Evolutionary conservation across 768 basidiomycete genomes (phyloP).

Genomic region (Hygrophoropsis aurantiaca): DNA sequence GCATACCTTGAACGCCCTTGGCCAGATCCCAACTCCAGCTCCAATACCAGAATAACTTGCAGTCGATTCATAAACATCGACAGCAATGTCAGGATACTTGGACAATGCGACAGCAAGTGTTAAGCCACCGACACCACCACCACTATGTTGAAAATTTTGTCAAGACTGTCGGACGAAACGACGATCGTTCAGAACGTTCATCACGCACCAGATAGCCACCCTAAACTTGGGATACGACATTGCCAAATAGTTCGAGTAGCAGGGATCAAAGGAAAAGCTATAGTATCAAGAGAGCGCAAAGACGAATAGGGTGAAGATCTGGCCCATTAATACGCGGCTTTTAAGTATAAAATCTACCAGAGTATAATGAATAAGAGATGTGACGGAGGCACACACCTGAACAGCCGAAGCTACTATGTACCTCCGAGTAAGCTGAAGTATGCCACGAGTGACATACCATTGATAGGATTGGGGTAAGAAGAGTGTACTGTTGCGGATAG

Average conservation of each 20-base stretch:
- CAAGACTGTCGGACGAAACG: no score
- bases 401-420: no score
- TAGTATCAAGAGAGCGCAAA: no score
- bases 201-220: slow-evolving; percentile 25
- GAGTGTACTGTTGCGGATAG: slow-evolving; percentile 1
- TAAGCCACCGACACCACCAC: slow-evolving; percentile 42
- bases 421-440: no score
- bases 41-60: slow-evolving; percentile 51
- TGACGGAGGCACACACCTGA: background rate
- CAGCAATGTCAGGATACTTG: slow-evolving; percentile 50
- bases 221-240: slow-evolving; percentile 24
- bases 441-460: no score
- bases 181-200: background rate
- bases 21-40: slow-evolving; percentile 57
- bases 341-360: background rate
- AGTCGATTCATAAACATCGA: slow-evolving; percentile 57
- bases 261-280: no score
- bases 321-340: no score
- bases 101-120: slow-evolving; percentile 36
- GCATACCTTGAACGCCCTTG: slow-evolving; percentile 28
- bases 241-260: no score
- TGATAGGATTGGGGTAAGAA: slow-evolving; percentile 3
- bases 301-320: no score
- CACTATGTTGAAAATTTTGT: slow-evolving; percentile 29
- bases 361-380: slow-evolving; percentile 1